Base-by-base conservation (phyloP, 441 rosid species). In the Populus trichocarpa region DNA sequence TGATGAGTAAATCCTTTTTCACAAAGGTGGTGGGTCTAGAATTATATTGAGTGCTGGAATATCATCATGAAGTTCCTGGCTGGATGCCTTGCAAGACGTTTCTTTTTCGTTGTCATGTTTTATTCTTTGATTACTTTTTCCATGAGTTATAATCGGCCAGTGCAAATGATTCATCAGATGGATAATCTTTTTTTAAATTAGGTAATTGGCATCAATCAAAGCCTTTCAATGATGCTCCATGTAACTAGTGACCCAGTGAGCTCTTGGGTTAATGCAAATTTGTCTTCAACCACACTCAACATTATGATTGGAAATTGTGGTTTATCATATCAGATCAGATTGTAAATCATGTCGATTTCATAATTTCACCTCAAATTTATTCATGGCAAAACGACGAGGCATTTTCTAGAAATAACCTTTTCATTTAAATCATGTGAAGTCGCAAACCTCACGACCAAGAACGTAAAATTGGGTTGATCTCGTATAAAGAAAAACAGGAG, bases 31-130 rank as follows among this genome's bases (percentile, higher is more conserved):
- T 67, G 78, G 80, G 73, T 74, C 78, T 42, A 0, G 40, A 26
- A 46, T 50, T 16, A 4, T 1, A 50, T 14, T 16, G 20, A 30
- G 32, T 30, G 42, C 18, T n/a, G 63, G 75, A 74, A 79, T 74
- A 77, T 76, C 67, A 84, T 79, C 26, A 79, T 79, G 78, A 69
- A 57, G 36, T 69, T 74, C 36, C 46, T 26, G 30, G 79, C 82
- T 81, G 77, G 79, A 72, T 57, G 68, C 74, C 64, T 67, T 10
- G 26, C 13, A 25, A 61, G 40, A 30, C 32, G 32, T 74, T 67
- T 30, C 75, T 26, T 70, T 63, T 42, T 57, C 9, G 71, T 72
- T 69, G 2, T 68, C 72, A 23, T 28, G 23, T 67, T 65, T 75
- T 30, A 30, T 3, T 22, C 11, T 22, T 5, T 22, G 33, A 61